Percentiles rank a stretch among this genome's conserved stretches.
These are phyloP conservation scores for Chrysosporium keratinophilum DNA, from an alignment of 2,329 filamentous ascomycete species.

Conservation along the genomic window DNA sequence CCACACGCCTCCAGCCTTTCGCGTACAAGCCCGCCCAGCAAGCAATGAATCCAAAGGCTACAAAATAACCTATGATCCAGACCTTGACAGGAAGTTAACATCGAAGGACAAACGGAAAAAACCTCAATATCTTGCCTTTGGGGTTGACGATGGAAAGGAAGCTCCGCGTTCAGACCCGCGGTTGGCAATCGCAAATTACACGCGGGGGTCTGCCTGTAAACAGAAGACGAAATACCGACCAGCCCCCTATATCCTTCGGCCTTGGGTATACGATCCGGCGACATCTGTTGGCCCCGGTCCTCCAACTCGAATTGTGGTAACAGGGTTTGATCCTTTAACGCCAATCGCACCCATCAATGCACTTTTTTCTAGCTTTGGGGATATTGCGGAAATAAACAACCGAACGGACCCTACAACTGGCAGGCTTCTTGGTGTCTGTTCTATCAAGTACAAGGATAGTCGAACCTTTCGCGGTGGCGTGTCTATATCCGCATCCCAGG, in stretches of 20 bases:
- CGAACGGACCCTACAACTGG: slow-evolving; percentile 92
- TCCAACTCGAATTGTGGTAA: slow-evolving; percentile 81
- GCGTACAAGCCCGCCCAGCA: slow-evolving; percentile 42
- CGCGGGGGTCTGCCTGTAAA: slow-evolving; percentile 52
- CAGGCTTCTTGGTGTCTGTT: slow-evolving; percentile 85
- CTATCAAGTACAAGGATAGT: slow-evolving; percentile 76
- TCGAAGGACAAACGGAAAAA: slow-evolving; percentile 48
- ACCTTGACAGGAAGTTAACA: slow-evolving; percentile 48
- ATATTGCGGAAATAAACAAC: slow-evolving; percentile 83
- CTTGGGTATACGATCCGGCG: slow-evolving; percentile 69
- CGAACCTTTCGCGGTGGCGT: slow-evolving; percentile 42
- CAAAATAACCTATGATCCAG: slow-evolving; percentile 53
- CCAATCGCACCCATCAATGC: slow-evolving; percentile 66
- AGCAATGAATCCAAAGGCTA: slow-evolving; percentile 47
- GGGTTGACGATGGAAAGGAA: slow-evolving; percentile 46
- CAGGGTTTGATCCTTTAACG: slow-evolving; percentile 87
- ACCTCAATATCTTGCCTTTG: slow-evolving; percentile 44
- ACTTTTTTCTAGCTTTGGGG: slow-evolving; percentile 69
- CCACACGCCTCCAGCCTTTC: slow-evolving; percentile 37
- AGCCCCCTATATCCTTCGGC: slow-evolving; percentile 68
- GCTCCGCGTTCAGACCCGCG: slow-evolving; percentile 72
- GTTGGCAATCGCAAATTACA: slow-evolving; percentile 55
- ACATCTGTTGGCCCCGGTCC: slow-evolving; percentile 83
- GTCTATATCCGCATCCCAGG: slow-evolving; percentile 60
- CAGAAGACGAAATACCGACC: slow-evolving; percentile 59